Evolutionary conservation across 169 alveolate species (phyloP), one percentile per base, ranked within the genome.

Genomic region (Fabrea salina): DNA sequence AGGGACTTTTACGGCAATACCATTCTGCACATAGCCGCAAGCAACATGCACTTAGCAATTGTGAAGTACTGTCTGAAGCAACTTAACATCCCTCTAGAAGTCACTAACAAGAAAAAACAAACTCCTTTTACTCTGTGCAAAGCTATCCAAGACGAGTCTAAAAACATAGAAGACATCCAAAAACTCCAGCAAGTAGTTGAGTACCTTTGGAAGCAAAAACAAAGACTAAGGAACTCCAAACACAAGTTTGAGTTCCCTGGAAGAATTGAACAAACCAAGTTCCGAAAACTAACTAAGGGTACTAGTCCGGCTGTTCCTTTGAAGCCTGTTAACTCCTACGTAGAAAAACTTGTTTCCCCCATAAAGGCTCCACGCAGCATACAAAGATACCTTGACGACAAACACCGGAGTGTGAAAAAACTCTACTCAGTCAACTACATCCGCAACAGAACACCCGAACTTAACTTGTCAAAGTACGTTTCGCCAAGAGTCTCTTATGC

Each of bases 1-100:
- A 56, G 67, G 30, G 67, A 56, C 30, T 25, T n/a, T 3, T 56
- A 16, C 11, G 67, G 67, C n/a, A 56, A 56, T 56, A 56, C 67
- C 2, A 25, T 56, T 16, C 27, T 56, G 22, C 67, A 56, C 30
- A 19, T 56, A 11, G 16, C 67, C 13, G 67, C 33, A 0, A 25
- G 30, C 13, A 27, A 61, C 25, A 51, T 51, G 1, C 41, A 61
- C 8, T 1, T 61, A 2, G 0, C n/a, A 13, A 11, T 37, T 30
- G 8, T 61, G 25, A 3, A 37, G 16, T 32, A 16, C 11, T 61
- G 49, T 27, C n/a, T 61, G 1, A 27, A 35, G 13, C 25, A 27
- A 1, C 49, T 61, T 16, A 61, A 61, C 32, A 61, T 61, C 44
- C 74, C 74, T 1, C 5, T 61, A 61, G 13, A 16, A 2, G 74